Percentiles rank a stretch among this genome's conserved stretches.
Evolutionary conservation across 495 filamentous ascomycete genomes (phyloP).

Genomic region (Neurospora sp.): DNA sequence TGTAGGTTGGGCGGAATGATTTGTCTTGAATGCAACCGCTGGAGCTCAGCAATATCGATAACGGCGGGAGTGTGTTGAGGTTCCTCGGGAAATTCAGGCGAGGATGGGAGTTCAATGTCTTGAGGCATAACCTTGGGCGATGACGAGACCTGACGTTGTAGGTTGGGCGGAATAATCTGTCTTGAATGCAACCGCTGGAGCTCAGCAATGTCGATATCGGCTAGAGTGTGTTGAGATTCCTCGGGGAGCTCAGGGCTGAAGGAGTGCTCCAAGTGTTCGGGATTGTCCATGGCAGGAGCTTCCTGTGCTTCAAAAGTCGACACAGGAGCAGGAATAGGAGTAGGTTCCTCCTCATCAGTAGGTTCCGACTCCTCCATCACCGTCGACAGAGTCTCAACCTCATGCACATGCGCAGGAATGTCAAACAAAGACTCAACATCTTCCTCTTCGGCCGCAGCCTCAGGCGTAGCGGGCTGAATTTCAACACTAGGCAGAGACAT

Average conservation of each 20-base stretch:
- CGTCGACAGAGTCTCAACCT: not conserved
- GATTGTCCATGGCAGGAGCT: no score
- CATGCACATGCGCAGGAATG: not conserved
- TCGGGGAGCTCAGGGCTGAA: no score
- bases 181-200: no score
- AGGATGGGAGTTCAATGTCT: no score
- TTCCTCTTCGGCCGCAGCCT: not conserved
- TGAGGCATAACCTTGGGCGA: no score
- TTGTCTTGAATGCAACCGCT: not conserved
- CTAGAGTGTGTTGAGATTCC: no score
- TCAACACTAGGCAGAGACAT: not conserved
- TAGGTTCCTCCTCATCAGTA: not conserved
- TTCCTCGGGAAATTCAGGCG: not conserved
- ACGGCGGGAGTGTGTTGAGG: not conserved
- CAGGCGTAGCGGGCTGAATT: not conserved
- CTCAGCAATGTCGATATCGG: no score
- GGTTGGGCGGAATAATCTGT: no score
- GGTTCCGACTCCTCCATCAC: not conserved
- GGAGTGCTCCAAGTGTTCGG: no score
- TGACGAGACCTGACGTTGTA: no score
- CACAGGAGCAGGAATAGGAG: no score
- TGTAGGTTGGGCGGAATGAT: not conserved
- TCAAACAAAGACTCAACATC: not conserved
- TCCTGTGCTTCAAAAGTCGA: no score
- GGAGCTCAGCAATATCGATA: not conserved